Percentiles rank a stretch among this genome's conserved stretches.
These are phyloP conservation scores for Discostella stelligera DNA, from an alignment of 352 stramenopile genomes.

Conservation along the genomic window DNA sequence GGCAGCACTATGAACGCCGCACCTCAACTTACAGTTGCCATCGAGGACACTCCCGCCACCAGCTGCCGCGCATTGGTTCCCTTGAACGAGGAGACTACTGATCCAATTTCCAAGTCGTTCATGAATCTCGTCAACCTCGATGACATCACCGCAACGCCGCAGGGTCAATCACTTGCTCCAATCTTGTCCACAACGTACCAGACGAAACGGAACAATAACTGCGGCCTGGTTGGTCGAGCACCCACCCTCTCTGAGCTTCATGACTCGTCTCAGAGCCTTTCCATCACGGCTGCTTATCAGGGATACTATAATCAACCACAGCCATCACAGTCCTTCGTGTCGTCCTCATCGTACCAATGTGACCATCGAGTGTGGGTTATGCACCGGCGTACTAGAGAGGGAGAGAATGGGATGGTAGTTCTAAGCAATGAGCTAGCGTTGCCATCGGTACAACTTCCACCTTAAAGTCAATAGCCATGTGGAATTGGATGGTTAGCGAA, in stretches of 20 bases:
- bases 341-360: not conserved
- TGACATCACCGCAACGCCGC: slow-evolving; percentile 30
- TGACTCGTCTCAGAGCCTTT: slow-evolving; percentile 6
- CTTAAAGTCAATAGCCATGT: no score
- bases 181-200: not conserved
- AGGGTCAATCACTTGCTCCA: not conserved
- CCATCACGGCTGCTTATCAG: not conserved
- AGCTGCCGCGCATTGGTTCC: slow-evolving; percentile 23
- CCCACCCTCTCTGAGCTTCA: slow-evolving; percentile 44
- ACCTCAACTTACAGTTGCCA: not conserved
- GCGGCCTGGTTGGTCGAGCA: slow-evolving; percentile 18
- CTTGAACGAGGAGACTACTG: slow-evolving; percentile 30
- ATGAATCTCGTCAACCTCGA: slow-evolving; percentile 52
- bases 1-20: not conserved
- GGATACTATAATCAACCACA: not conserved
- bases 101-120: slow-evolving; percentile 40
- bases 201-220: slow-evolving; percentile 9
- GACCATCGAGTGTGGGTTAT: not conserved
- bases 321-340: not conserved
- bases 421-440: no score
- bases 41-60: not conserved
- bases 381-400: not conserved
- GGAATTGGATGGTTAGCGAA: no score
- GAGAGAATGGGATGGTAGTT: slow-evolving; percentile 9
- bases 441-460: no score